phyloP scores from a whole-genome alignment of 139 green algal genomes.

The Tetratostichococcus sp. region DNA sequence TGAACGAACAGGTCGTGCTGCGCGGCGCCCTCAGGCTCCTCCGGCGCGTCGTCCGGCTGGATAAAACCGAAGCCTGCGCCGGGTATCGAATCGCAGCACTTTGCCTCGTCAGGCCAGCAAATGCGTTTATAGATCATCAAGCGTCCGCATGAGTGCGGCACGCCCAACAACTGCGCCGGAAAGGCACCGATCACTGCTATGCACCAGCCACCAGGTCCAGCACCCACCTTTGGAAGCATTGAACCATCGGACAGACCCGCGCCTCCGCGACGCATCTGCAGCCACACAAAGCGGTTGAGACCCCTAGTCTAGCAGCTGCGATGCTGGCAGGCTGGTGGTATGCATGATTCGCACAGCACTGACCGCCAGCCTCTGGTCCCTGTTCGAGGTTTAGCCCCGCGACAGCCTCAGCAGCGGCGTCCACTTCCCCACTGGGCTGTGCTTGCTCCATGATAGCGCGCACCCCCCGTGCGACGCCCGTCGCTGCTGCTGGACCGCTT shows the following conservation, averaged over 20 bases:
- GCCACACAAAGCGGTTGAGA: not conserved
- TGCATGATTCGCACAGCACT: not conserved
- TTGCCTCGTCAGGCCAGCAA: not conserved
- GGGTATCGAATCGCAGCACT: not conserved
- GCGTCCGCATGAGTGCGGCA: not conserved
- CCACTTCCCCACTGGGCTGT: not conserved
- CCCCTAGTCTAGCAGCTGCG: too few species aligned
- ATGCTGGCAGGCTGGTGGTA: not conserved
- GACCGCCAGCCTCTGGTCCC: not conserved
- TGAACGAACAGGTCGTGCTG: slow-evolving; percentile 86
- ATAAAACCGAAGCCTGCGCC: slow-evolving; percentile 83
- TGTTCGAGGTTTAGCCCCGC: not conserved
- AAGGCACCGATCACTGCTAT: not conserved
- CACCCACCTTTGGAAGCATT: not conserved
- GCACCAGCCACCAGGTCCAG: too few species aligned
- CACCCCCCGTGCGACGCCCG: too few species aligned
- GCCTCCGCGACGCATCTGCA: not conserved
- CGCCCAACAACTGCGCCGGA: too few species aligned
- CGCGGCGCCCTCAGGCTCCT: slow-evolving; percentile 27
- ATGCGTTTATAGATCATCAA: not conserved
- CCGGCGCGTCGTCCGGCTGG: slow-evolving; percentile 70
- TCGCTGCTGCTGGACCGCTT: too few species aligned
- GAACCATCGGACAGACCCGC: not conserved
- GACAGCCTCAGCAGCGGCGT: not conserved
- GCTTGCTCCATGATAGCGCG: not conserved